These are phyloP conservation scores for Tremella yokohamensis DNA, from an alignment of 768 basidiomycete genomes.

Conservation along the genomic window DNA sequence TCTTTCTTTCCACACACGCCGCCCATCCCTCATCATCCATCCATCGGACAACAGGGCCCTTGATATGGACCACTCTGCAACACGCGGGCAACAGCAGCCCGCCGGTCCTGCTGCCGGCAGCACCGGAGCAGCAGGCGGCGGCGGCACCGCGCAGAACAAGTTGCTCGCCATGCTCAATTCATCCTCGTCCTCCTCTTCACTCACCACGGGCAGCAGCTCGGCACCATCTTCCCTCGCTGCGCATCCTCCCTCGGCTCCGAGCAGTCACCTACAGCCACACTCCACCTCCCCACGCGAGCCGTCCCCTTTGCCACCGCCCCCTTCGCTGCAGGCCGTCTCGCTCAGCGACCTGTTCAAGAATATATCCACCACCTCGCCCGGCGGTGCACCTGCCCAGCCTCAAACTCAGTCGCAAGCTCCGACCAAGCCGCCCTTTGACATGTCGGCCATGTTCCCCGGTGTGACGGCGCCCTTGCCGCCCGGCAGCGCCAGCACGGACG, in stretches of 20 bases:
- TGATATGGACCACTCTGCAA: no score
- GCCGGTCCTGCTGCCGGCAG: no score
- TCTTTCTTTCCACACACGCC: no score
- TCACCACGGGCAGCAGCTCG: slow-evolving; percentile 6
- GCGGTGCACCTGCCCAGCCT: background rate
- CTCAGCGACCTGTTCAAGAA: slow-evolving; percentile 34
- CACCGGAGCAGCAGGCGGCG: no score
- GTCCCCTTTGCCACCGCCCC: slow-evolving; percentile 27
- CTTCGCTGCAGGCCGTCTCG: slow-evolving; percentile 26
- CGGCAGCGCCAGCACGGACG: no score
- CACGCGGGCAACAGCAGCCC: no score
- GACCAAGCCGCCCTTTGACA: no score
- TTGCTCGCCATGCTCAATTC: slow-evolving; percentile 40
- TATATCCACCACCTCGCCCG: slow-evolving; percentile 11
- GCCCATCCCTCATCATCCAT: no score
- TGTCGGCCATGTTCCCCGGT: no score
- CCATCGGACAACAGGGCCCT: no score
- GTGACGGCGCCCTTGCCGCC: no score
- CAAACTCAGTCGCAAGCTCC: background rate
- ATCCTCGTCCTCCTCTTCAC: slow-evolving; percentile 14
- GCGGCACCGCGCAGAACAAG: slow-evolving; percentile 10
- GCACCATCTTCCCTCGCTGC: background rate
- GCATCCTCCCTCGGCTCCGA: slow-evolving; percentile 4
- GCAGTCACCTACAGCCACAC: background rate
- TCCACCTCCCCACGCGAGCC: slow-evolving; percentile 19